phyloP scores from a whole-genome alignment of 1,284 basidiomycete genomes.

The Cystobasidium sp. region DNA sequence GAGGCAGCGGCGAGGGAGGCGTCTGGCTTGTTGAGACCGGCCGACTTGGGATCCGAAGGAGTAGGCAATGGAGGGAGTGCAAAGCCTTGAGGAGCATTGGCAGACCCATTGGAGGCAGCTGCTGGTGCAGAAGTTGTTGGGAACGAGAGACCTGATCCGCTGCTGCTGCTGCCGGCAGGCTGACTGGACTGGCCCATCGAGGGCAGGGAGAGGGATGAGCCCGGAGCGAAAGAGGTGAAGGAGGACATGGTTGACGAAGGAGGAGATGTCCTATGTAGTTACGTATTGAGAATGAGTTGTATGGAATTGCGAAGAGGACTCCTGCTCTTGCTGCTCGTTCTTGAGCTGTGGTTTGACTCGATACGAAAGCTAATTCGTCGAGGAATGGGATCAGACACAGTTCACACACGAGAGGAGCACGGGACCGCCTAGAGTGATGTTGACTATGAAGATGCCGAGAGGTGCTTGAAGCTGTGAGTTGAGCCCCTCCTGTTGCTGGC shows the following conservation, averaged over 20 bases:
- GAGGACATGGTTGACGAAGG: constrained; percentile 4
- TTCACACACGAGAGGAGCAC: background rate
- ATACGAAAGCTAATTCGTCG: constrained; percentile 42
- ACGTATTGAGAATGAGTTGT: background rate
- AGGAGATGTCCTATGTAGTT: background rate
- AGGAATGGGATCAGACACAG: constrained; percentile 1
- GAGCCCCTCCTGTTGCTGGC: constrained; percentile 1
- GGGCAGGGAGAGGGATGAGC: constrained; percentile 38
- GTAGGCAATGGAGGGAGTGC: constrained; percentile 39
- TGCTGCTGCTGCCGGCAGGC: constrained; percentile 16
- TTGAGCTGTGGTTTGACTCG: constrained; percentile 9
- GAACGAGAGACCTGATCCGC: constrained; percentile 25
- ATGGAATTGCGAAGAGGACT: background rate
- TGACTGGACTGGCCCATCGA: constrained; percentile 24
- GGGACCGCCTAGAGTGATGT: background rate
- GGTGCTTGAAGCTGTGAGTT: background rate
- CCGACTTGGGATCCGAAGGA: constrained; percentile 34
- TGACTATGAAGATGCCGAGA: background rate
- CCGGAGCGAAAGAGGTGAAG: constrained; percentile 38
- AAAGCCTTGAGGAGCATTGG: constrained; percentile 22
- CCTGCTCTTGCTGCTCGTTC: constrained; percentile 5
- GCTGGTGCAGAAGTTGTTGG: constrained; percentile 25
- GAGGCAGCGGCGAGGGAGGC: constrained; percentile 43
- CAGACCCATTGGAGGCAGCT: background rate
- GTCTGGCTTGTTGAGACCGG: constrained; percentile 30